Conservation (phyloP, 192 early-diverging fungal genomes). For the Cladochytrium replicatum region DNA sequence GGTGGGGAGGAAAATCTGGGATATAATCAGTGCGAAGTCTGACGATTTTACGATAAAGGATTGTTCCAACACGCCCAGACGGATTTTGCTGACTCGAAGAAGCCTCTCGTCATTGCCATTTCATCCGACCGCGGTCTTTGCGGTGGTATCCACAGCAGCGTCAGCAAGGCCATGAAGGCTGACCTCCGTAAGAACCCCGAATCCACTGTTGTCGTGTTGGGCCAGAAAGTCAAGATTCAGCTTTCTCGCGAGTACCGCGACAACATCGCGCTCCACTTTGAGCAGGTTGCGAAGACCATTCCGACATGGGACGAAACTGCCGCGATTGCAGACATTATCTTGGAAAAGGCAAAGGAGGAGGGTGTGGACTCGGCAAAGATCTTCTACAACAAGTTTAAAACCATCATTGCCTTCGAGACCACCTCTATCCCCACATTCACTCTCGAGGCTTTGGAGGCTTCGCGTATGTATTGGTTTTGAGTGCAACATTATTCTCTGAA, state of each 20-base stretch:
- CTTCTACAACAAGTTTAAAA: constrained; percentile 90
- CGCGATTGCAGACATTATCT: constrained; percentile 69
- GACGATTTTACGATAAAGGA: constrained; percentile 30
- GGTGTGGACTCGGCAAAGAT: constrained; percentile 65
- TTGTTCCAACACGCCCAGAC: constrained; percentile 63
- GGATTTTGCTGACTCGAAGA: constrained; percentile 48
- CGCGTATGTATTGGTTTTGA: constrained; percentile 40
- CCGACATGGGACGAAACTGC: constrained; percentile 85
- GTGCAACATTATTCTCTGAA: background rate
- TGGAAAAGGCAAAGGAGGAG: constrained; percentile 29
- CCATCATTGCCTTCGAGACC: constrained; percentile 90
- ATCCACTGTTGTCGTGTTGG: constrained; percentile 58
- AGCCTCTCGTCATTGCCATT: constrained; percentile 66
- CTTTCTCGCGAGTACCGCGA: constrained; percentile 63
- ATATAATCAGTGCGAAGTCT: background rate
- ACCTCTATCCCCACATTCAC: constrained; percentile 51
- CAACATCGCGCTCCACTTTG: constrained; percentile 80
- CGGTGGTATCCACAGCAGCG: constrained; percentile 95
- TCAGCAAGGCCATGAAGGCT: constrained; percentile 72
- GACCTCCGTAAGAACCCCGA: constrained; percentile 47
- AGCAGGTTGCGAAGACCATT: constrained; percentile 80
- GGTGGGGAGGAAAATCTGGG: constrained; percentile 35
- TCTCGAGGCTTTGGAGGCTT: constrained; percentile 57
- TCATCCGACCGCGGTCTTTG: constrained; percentile 98
- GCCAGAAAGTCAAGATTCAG: constrained; percentile 85